phyloP scores from a whole-genome alignment of 2,329 filamentous ascomycete genomes.

The Clonostachys byssicola region DNA sequence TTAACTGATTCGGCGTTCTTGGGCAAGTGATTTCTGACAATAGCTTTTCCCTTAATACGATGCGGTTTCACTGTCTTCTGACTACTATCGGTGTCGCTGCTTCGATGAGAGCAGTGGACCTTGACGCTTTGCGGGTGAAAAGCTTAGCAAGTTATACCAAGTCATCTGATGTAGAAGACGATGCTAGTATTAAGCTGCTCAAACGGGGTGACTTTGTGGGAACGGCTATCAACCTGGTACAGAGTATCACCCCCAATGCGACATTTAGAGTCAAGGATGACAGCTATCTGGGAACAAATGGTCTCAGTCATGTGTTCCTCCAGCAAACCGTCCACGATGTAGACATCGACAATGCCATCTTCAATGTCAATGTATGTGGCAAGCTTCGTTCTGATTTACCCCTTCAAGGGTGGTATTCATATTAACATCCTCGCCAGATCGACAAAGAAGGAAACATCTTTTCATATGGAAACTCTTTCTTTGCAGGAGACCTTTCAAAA shows the following conservation, averaged over 20 bases:
- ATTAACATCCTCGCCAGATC: constrained; percentile 22
- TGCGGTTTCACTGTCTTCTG: too few relatives aligned
- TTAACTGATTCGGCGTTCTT: too few relatives aligned
- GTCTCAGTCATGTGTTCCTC: constrained; percentile 48
- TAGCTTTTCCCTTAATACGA: too few relatives aligned
- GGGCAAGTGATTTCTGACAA: too few relatives aligned
- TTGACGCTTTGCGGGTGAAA: too few relatives aligned
- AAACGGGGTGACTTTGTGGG: constrained; percentile 20
- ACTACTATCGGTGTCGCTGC: too few relatives aligned
- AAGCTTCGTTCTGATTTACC: constrained; percentile 1
- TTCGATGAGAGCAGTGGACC: too few relatives aligned
- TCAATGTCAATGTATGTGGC: constrained; percentile 46
- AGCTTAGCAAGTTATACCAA: too few relatives aligned
- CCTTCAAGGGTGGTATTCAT: not conserved
- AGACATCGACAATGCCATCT: constrained; percentile 50
- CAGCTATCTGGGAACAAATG: constrained; percentile 43
- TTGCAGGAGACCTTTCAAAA: constrained; percentile 17
- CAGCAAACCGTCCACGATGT: constrained; percentile 48
- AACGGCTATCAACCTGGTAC: constrained; percentile 25
- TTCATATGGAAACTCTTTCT: constrained; percentile 40
- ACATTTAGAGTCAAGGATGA: constrained; percentile 40
- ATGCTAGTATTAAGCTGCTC: too few relatives aligned
- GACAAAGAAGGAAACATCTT: constrained; percentile 44
- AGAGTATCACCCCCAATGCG: constrained; percentile 11
- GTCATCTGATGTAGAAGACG: too few relatives aligned